Evolutionary conservation across 257 asterid species (phyloP).

Genomic region (Nicotiana attenuata): DNA sequence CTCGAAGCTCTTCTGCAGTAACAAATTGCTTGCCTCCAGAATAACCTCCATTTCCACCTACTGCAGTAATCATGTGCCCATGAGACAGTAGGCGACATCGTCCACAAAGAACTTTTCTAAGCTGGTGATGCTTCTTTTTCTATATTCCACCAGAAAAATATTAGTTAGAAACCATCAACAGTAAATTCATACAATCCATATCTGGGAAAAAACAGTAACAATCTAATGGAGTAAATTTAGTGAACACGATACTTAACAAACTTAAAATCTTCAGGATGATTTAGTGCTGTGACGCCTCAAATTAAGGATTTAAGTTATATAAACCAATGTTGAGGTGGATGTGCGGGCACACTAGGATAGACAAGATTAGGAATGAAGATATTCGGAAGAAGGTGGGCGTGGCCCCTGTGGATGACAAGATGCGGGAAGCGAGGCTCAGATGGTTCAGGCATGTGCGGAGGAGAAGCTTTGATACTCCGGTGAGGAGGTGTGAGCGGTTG

Average conservation of each 20-base stretch:
- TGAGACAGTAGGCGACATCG: slow-evolving; percentile 91
- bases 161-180: not conserved
- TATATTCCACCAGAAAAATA: slow-evolving; percentile 24
- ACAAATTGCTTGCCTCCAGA: slow-evolving; percentile 94
- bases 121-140: slow-evolving; percentile 92
- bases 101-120: slow-evolving; percentile 76
- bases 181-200: not conserved
- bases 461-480: too few relatives aligned
- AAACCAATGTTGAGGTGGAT: too few relatives aligned
- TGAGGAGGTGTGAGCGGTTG: too few relatives aligned
- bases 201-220: not conserved
- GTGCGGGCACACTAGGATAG: too few relatives aligned
- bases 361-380: too few relatives aligned
- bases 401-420: too few relatives aligned
- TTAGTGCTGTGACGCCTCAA: not conserved
- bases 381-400: too few relatives aligned
- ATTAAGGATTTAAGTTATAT: not conserved
- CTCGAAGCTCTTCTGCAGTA: slow-evolving; percentile 93
- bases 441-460: too few relatives aligned
- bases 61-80: slow-evolving; percentile 98
- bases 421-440: too few relatives aligned
- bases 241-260: not conserved
- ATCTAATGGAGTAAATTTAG: not conserved
- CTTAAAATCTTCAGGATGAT: not conserved
- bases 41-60: slow-evolving; percentile 98